A percentile compares a stretch with the other conserved stretches of the same genome.
Evolutionary conservation across 352 stramenopile species (phyloP).

Genomic region (Phytophthora ramorum): DNA sequence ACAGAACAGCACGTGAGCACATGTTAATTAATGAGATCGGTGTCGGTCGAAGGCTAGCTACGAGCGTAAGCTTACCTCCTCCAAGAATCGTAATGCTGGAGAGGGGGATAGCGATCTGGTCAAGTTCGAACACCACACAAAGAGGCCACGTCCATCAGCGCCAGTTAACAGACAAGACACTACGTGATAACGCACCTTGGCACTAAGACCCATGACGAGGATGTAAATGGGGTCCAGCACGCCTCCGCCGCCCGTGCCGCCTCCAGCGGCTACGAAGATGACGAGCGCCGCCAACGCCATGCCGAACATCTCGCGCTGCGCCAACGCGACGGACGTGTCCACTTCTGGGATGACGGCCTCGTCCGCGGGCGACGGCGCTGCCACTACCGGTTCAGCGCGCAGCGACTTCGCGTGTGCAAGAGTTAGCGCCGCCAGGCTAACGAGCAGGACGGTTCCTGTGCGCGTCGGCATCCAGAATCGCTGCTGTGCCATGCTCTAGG

Average conservation of each 20-base stretch:
- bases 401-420: constrained; percentile 21
- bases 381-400: constrained; percentile 7
- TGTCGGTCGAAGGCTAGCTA: neutral
- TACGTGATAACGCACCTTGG: constrained; percentile 55
- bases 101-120: constrained; percentile 92
- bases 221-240: constrained; percentile 98
- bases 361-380: constrained; percentile 1
- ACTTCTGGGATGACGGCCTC: constrained; percentile 19
- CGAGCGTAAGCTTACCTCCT: constrained; percentile 40
- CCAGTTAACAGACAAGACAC: constrained; percentile 2
- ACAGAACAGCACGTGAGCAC: neutral
- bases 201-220: constrained; percentile 92
- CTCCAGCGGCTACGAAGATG: constrained; percentile 88
- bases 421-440: neutral
- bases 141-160: neutral
- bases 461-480: neutral
- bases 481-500: constrained; percentile 4
- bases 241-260: constrained; percentile 92
- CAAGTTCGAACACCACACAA: neutral
- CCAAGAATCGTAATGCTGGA: constrained; percentile 97
- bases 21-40: neutral
- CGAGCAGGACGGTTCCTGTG: neutral
- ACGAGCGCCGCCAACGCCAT: constrained; percentile 65
- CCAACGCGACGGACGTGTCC: constrained; percentile 28
- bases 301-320: constrained; percentile 54